Evolutionary conservation across 164 flowering plant species (phyloP).

Genomic region (Echeveria elegans): DNA sequence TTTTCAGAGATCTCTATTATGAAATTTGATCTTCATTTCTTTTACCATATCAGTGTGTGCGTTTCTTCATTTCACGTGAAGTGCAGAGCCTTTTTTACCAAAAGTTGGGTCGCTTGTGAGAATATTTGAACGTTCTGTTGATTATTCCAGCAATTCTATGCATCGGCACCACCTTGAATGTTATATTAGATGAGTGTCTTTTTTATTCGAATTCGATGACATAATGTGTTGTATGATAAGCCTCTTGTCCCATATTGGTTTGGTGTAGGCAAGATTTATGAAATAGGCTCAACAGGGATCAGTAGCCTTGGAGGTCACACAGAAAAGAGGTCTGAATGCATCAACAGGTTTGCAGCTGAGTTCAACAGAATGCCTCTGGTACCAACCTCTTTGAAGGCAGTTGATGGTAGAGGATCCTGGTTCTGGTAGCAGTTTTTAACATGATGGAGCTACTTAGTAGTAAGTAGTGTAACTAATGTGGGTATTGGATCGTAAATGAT

Average conservation of each 20-base stretch:
- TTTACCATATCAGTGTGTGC: too few relatives aligned
- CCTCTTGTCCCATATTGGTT: neutral
- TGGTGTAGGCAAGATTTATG: constrained; percentile 63
- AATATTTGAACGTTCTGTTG: too few relatives aligned
- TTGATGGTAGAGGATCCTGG: constrained; percentile 67
- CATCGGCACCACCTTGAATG: too few relatives aligned
- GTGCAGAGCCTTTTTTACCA: too few relatives aligned
- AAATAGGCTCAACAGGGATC: constrained; percentile 90
- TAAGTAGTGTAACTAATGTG: too few relatives aligned
- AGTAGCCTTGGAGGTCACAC: constrained; percentile 87
- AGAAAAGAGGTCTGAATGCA: constrained; percentile 54
- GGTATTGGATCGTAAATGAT: neutral
- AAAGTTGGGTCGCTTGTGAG: too few relatives aligned
- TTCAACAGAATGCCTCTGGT: constrained; percentile 76
- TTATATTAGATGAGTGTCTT: too few relatives aligned
- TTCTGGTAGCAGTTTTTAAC: constrained; percentile 46
- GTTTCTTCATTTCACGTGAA: too few relatives aligned
- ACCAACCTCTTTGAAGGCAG: constrained; percentile 67
- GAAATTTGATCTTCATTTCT: too few relatives aligned
- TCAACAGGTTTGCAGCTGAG: constrained; percentile 54
- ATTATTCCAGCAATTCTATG: too few relatives aligned
- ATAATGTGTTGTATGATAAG: neutral
- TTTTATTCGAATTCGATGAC: too few relatives aligned
- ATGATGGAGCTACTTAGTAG: neutral
- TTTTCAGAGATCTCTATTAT: too few relatives aligned